Evolutionary conservation across 2,329 filamentous ascomycete species (phyloP), one percentile per base, ranked within the genome.

Genomic region (Hypoxylon sp.): DNA sequence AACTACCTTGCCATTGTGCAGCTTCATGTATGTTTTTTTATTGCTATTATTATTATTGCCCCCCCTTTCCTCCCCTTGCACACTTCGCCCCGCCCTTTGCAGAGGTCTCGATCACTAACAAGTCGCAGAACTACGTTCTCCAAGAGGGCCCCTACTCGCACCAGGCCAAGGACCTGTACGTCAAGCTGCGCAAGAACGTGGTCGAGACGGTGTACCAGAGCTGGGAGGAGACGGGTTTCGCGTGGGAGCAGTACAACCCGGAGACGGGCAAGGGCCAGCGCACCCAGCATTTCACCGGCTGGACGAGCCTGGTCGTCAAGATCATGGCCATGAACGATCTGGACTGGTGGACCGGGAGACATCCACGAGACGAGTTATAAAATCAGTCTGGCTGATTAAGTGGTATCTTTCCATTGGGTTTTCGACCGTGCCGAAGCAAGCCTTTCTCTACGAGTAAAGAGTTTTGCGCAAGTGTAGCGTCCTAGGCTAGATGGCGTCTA

Each of bases 231-330:
- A 98, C 95, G 0, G 94, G 94, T 15, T 98, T 98, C 73, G 95
- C 94, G 0, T 99, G 94, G 94, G 95, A 99, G 77, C 95, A 99
- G 78, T 99, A 98, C 75, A 91, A 96, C 73, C 92, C 93, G 0
- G 92, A 97, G 68, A 96, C 91, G 3, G 95, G 95, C 41, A 84
- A 85, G 49, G 95, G 95, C n/a, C 94, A 98, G 80, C 84, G 95
- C 37, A 98, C 93, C 4, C 92, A 97, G 80, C 94, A 98, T 75
- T 99, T 99, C 73, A 97, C 95, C 0, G 95, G 95, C 47, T 99
- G 95, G 95, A 99, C 95, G n/a, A 97, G 92, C 73, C 79, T 98
- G 75, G 91, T 98, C 43, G 93, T 98, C 41, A 97, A 97, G 81
- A 91, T 99, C 66, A 97, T 98, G 92, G 86, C 87, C 42, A 94